phyloP scores from a whole-genome alignment of 2,329 filamentous ascomycete genomes.

The Aspergillus sp. region DNA sequence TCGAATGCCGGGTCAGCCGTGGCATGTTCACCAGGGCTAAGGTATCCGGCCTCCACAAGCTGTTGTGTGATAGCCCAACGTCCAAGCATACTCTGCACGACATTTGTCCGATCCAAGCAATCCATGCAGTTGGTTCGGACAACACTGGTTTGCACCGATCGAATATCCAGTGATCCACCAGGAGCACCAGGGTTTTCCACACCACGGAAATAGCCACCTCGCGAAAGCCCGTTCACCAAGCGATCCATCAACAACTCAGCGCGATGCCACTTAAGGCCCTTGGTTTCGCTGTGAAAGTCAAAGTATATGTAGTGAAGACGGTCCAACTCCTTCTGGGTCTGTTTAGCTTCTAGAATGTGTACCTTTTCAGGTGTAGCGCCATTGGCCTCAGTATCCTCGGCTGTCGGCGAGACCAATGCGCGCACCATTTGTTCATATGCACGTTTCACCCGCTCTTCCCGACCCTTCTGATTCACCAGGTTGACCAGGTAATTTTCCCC shows the following conservation, averaged over 20 bases:
- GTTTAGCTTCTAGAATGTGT: slow-evolving; percentile 61
- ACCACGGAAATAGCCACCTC: slow-evolving; percentile 87
- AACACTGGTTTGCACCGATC: slow-evolving; percentile 76
- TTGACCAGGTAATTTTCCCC: slow-evolving; percentile 98
- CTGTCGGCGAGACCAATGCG: slow-evolving; percentile 61
- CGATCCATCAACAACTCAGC: slow-evolving; percentile 80
- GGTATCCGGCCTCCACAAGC: slow-evolving; percentile 74
- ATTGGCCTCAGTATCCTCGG: slow-evolving; percentile 61
- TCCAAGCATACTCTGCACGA: slow-evolving; percentile 94
- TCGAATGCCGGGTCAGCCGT: slow-evolving; percentile 78
- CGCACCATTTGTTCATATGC: slow-evolving; percentile 90
- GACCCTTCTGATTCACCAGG: slow-evolving; percentile 90
- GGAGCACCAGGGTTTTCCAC: slow-evolving; percentile 71
- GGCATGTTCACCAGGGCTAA: slow-evolving; percentile 69
- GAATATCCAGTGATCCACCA: slow-evolving; percentile 68
- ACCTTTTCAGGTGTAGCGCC: slow-evolving; percentile 69
- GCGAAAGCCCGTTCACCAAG: slow-evolving; percentile 65
- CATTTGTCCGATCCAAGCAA: slow-evolving; percentile 93
- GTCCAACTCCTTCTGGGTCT: slow-evolving; percentile 62
- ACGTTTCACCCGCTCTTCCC: slow-evolving; percentile 81
- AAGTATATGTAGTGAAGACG: slow-evolving; percentile 95
- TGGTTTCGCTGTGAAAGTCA: slow-evolving; percentile 96
- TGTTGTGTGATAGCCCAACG: slow-evolving; percentile 84
- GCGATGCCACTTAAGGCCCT: slow-evolving; percentile 87
- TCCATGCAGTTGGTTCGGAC: slow-evolving; percentile 99